Base-by-base conservation (phyloP, 768 basidiomycete species). In the Phaeotremella skinneri region DNA sequence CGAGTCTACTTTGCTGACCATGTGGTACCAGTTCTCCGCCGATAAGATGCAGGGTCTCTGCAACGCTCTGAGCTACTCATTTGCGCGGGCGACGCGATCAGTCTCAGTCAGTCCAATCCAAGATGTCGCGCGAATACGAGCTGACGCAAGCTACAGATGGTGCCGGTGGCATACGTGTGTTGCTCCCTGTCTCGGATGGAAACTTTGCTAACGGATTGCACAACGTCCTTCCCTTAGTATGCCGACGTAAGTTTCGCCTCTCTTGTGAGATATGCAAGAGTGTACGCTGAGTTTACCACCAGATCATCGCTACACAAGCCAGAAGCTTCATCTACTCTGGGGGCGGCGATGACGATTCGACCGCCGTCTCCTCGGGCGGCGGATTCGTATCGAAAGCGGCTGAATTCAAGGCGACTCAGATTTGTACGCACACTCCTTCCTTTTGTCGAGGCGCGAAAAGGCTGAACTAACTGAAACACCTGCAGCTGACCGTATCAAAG, bases 401-500 rank as follows among this genome's bases (percentile, higher is more conserved):
- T 7, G 43, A 45, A 45, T 45, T 45, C 20, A 45, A 21, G 6
- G 13, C 43, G 21, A 45, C 11, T 7, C 43, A 45, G 23, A 45
- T 45, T 9, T 45, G 43, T 45, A 20, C 13, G 43, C 23, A n/a
- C n/a, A n/a, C n/a, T n/a, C n/a, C n/a, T 45, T 45, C 13, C 13
- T 7, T 45, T 45, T 14, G 7, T 45, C 23, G 11, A 14, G 37
- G n/a, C 11, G 37, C 9, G 37, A n/a, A 39, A n/a, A 9, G 9
- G 37, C 11, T 39, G 9, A n/a, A 39, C 37, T 39, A 39, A 39
- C 37, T 39, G 9, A n/a, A n/a, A n/a, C 3, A 11, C 27, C 9
- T 55, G 43, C 63, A 70, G 69, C 61, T 32, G 63, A 63, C 54
- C 55, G 69, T 6, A 56, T 70, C 49, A 63, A 67, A 50, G 63